Base-by-base conservation (phyloP, 2,329 filamentous ascomycete genomes). In the Leptographium wingfieldii region DNA sequence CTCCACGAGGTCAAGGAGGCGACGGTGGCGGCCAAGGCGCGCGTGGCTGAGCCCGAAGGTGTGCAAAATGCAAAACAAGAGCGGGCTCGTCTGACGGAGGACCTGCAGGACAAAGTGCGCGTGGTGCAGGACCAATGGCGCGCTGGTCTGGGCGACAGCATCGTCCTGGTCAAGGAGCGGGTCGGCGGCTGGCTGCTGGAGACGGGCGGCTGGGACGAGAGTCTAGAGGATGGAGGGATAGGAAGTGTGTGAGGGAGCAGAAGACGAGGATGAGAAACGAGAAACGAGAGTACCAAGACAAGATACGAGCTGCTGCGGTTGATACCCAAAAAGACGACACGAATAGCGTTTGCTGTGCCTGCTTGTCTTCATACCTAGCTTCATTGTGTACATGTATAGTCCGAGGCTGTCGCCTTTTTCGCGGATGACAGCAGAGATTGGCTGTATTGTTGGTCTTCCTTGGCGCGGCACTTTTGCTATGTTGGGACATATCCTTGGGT, bases 121-220 rank as follows among this genome's bases (percentile, higher is more conserved):
- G 83, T 92, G 64, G 89, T 97, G 40, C 91, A 96, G 73, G 87
- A 90, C 59, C 90, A 95, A 73, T 97, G 94, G 92, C 78, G 81
- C 43, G 88, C 90, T 67, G 91, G 89, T 5, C 76, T 97, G n/a
- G 92, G 92, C 0, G 84, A 85, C 63, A 83, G 85, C 59, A 79
- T 97, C 66, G 82, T 81, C 62, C 80, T 77, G 19, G 85, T 92
- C 63, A 92, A 89, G 72, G 82, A 84, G 69, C 77, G 87, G 58
- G 86, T 96, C 0, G 85, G 85, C 59, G 80, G 79, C 35, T 92
- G 85, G 75, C 76, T 96, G 66, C 73, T 90, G 63, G 80, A 83
- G 68, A 85, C 84, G 62, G 90, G 88, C n/a, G 92, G 90, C 1
- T 95, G 92, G 90, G 91, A 95, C 66, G 90, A 95, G 72, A 77